phyloP scores from a whole-genome alignment of 164 flowering plant genomes.

The Berberis thunbergii region DNA sequence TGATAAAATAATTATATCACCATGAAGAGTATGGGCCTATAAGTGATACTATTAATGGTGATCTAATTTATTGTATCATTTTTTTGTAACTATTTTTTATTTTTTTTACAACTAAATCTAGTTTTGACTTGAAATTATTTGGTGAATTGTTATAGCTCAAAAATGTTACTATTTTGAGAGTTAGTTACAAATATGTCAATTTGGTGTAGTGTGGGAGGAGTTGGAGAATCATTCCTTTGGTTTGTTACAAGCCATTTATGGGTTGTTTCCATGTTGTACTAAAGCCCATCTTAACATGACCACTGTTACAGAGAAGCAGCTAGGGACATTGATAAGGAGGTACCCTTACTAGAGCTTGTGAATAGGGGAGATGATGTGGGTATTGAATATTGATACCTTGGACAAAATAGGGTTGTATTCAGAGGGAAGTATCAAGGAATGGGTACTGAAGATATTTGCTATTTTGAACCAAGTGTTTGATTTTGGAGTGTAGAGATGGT shows the following conservation, averaged over 20 bases:
- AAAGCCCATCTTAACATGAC: background rate
- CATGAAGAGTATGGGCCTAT: no score
- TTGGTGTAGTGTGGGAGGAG: background rate
- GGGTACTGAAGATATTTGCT: conserved; percentile 1
- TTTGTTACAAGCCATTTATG: conserved; percentile 10
- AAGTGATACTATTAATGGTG: no score
- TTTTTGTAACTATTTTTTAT: no score
- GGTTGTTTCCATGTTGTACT: background rate
- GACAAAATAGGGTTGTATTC: background rate
- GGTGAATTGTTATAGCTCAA: no score
- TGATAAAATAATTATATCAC: no score
- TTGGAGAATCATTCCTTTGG: conserved; percentile 2
- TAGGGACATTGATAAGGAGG: background rate
- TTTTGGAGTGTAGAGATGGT: background rate
- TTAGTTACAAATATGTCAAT: no score
- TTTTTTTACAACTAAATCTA: no score
- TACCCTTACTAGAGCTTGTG: background rate
- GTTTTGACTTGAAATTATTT: no score
- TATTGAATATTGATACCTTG: background rate
- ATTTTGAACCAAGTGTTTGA: background rate
- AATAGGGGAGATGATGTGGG: background rate
- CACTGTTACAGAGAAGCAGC: background rate
- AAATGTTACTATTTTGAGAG: no score
- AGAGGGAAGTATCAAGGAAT: background rate
- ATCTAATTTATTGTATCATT: no score